Base-by-base conservation (phyloP, 805 yeast species). In the Teunomyces funiuensis region DNA sequence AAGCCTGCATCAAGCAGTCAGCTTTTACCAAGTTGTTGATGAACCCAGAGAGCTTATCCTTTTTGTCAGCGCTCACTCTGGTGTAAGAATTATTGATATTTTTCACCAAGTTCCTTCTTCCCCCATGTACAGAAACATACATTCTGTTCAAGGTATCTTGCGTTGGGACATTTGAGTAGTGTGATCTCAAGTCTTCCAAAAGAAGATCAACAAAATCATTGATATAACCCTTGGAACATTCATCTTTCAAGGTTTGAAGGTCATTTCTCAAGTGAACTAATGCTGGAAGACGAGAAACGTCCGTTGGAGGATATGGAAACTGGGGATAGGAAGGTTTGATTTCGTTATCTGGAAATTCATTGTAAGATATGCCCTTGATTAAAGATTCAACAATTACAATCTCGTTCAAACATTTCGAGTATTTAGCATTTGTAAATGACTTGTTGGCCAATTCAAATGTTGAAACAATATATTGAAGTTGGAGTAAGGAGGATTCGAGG, bases 181-280 rank as follows among this genome's bases (percentile, higher is more conserved):
- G 87, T 2, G 50, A 37, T 44, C 83, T 73, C 36, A 90, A 59
- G 60, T 90, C 96, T 0, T 69, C 67, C 8, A 85, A 49, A 36
- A 90, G 63, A 23, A 73, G 52, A 17, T 76, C 74, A 6, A 75
- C 68, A 53, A 90, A 81, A 33, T 77, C 65, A 17, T 74, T 66
- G 5, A 82, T 76, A 50, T 81, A 85, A n/a, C 82, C 77, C 28
- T 74, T 77, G 11, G 93, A 90, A 38, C 88, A 82, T 33, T 77
- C 80, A n/a, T 71, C 64, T 37, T 83, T 76, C 51, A 88, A 61
- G 18, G 66, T 71, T 10, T 73, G 65, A 25, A 89, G 63, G 30
- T 76, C 71, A 36, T 77, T 80, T 37, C 77, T 71, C 11, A 83
- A 57, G 25, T 71, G 63, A 4, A 58, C 51, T 19, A 83, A 60